Base-by-base conservation (phyloP, 192 early-diverging fungal genomes). In the Radiomyces spectabilis region DNA sequence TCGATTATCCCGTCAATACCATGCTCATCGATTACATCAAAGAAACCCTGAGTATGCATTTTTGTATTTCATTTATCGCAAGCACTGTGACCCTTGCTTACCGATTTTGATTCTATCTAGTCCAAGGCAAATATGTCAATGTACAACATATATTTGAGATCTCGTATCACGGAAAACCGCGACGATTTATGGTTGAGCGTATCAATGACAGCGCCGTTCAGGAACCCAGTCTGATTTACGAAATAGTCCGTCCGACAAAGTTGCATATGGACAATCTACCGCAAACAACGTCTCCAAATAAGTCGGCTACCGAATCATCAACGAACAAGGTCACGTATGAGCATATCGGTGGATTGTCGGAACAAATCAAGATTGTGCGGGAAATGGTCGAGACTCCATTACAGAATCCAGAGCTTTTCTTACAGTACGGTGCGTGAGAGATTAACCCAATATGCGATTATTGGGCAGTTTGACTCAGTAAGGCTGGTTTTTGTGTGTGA, bases 371-470 rank as follows among this genome's bases (percentile, higher is more conserved):
- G 4, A 75, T 75, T 15, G 77, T 98, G 4, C 79, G 85, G n/a
- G 84, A 89, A 37, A 81, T 97, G 66, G 86, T 97, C 1, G 91
- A 95, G 46, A 72, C 76, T 1, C 82, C 91, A 4, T 68, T 98
- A 4, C 65, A 68, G 13, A 69, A 82, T 29, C 91, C 92, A 0
- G 68, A 90, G 25, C 37, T 80, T 26, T 98, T 93, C 63, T 62
- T 61, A 2, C 69, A 78, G 38, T 91, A 83, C 62, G 92, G 88
- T 81, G 61, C 41, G 58, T 26, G 6, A 16, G n/a, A 19, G 26
- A 16, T 13, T 16, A 42, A 16, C n/a, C n/a, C n/a, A 42, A 6
- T 10, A 60, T 8, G n/a, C 3, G 1, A 40, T 47, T 19, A n/a
- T 12, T 47, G 15, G 27, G 22, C 21, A 32, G 2, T 51, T 7